These are phyloP conservation scores for Dalbergia cultrata DNA, from an alignment of 306 rosid species.

Conservation along the genomic window DNA sequence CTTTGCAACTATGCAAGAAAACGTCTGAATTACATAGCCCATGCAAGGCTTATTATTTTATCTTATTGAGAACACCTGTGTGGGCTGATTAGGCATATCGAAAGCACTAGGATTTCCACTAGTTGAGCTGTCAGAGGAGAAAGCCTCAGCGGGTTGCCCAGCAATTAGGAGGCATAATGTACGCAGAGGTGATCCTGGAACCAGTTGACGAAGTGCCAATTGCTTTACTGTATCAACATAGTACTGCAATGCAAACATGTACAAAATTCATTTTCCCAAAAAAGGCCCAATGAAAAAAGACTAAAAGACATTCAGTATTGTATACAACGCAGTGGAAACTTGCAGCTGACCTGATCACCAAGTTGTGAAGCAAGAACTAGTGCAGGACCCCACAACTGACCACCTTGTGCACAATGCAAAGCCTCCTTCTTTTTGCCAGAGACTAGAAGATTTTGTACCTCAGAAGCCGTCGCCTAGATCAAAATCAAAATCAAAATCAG, in stretches of 20 bases:
- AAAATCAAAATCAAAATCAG: constrained; percentile 49
- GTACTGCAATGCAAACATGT: constrained; percentile 68
- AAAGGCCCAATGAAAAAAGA: constrained; percentile 11
- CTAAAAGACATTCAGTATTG: not conserved
- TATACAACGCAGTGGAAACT: not conserved
- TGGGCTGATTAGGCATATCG: constrained; percentile 58
- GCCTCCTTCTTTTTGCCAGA: constrained; percentile 95
- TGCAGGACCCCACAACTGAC: constrained; percentile 99
- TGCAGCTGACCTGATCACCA: constrained; percentile 86
- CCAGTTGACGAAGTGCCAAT: constrained; percentile 86
- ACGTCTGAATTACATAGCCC: constrained; percentile 19
- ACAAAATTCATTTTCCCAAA: constrained; percentile 35
- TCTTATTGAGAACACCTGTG: constrained; percentile 69
- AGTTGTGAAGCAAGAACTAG: constrained; percentile 96
- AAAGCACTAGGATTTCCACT: constrained; percentile 53
- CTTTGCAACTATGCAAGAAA: constrained; percentile 33
- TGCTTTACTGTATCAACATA: constrained; percentile 93
- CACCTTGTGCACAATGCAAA: constrained; percentile 89
- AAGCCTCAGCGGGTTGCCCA: constrained; percentile 93
- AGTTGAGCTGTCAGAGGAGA: constrained; percentile 55
- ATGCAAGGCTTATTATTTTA: constrained; percentile 34
- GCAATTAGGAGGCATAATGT: constrained; percentile 95
- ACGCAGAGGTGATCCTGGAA: constrained; percentile 91
- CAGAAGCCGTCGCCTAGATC: constrained; percentile 84
- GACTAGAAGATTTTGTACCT: constrained; percentile 87